Evolutionary conservation across 1,284 basidiomycete genomes (phyloP).

Genomic region (Tilletia horrida): DNA sequence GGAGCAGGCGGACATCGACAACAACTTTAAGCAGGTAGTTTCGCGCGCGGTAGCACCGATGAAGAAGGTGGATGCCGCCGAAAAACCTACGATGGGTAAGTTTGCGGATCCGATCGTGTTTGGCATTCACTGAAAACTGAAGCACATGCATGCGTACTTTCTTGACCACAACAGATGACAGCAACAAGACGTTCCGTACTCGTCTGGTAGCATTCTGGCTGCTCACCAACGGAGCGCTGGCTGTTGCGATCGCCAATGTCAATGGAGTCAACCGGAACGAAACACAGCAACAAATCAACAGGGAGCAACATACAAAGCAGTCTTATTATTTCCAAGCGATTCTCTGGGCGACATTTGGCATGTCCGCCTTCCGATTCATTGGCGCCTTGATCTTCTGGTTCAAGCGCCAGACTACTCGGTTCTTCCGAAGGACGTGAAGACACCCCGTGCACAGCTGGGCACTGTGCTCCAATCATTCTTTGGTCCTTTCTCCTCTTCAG

Average conservation of each 20-base stretch:
- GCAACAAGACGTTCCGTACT: slow-evolving; percentile 55
- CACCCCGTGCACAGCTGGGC: no score
- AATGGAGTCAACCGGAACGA: slow-evolving; percentile 66
- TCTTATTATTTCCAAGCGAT: slow-evolving; percentile 63
- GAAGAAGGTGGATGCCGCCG: slow-evolving; percentile 66
- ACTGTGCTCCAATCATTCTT: no score
- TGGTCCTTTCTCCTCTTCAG: no score
- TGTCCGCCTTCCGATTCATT: slow-evolving; percentile 73
- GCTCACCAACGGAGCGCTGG: slow-evolving; percentile 60
- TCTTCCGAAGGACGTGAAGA: slow-evolving; percentile 40
- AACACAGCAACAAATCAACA: slow-evolving; percentile 58
- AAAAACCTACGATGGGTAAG: slow-evolving; percentile 78
- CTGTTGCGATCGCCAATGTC: slow-evolving; percentile 77
- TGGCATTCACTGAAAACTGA: slow-evolving; percentile 1
- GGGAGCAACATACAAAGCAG: slow-evolving; percentile 52
- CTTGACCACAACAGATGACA: slow-evolving; percentile 40
- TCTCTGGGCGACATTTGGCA: slow-evolving; percentile 81
- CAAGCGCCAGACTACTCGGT: slow-evolving; percentile 43
- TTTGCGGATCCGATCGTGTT: no score
- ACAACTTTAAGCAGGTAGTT: slow-evolving; percentile 89
- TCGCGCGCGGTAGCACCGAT: slow-evolving; percentile 83
- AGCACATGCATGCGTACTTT: not conserved
- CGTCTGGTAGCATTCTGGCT: slow-evolving; percentile 54
- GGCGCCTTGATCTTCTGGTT: slow-evolving; percentile 52
- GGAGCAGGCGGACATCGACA: slow-evolving; percentile 79